These are phyloP conservation scores for Dactylellina parvicollis DNA, from an alignment of 2,329 filamentous ascomycete genomes.

Conservation along the genomic window DNA sequence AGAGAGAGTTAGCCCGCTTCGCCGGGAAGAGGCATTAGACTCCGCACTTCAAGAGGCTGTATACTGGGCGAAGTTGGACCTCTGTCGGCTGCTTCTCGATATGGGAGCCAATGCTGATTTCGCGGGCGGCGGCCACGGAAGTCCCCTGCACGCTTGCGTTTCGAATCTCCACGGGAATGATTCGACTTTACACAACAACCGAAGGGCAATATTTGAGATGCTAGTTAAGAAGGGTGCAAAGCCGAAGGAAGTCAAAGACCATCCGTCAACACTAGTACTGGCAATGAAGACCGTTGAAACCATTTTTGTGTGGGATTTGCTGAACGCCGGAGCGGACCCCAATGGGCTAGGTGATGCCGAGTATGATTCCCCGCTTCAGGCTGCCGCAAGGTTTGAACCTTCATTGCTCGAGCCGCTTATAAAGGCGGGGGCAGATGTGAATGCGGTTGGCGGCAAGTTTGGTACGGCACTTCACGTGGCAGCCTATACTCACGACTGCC, in stretches of 20 bases:
- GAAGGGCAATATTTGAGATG: slow-evolving; percentile 15
- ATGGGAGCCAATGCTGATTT: slow-evolving; percentile 12
- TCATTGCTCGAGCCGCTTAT: slow-evolving; percentile 17
- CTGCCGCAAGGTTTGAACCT: neutral
- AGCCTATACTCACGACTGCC: slow-evolving; percentile 1
- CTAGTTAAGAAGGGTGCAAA: slow-evolving; percentile 13
- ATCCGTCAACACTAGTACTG: neutral
- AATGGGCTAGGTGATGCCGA: slow-evolving; percentile 17
- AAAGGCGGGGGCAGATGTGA: slow-evolving; percentile 28
- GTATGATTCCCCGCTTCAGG: slow-evolving; percentile 21
- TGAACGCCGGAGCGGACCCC: slow-evolving; percentile 31
- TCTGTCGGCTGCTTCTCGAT: slow-evolving; percentile 16
- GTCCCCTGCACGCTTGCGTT: slow-evolving; percentile 22
- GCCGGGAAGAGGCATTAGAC: slow-evolving; percentile 10
- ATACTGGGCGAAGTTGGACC: neutral
- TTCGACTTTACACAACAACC: neutral
- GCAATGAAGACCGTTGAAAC: neutral
- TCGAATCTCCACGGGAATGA: neutral
- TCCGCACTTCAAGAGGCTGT: slow-evolving; percentile 6
- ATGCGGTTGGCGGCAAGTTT: slow-evolving; percentile 21
- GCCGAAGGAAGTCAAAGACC: neutral
- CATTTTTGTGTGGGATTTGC: neutral
- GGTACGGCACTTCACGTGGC: slow-evolving; percentile 34
- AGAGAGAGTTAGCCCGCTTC: neutral
- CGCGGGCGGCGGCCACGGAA: slow-evolving; percentile 2